phyloP scores from a whole-genome alignment of 2,329 filamentous ascomycete species.

The Penicillium occitanis region DNA sequence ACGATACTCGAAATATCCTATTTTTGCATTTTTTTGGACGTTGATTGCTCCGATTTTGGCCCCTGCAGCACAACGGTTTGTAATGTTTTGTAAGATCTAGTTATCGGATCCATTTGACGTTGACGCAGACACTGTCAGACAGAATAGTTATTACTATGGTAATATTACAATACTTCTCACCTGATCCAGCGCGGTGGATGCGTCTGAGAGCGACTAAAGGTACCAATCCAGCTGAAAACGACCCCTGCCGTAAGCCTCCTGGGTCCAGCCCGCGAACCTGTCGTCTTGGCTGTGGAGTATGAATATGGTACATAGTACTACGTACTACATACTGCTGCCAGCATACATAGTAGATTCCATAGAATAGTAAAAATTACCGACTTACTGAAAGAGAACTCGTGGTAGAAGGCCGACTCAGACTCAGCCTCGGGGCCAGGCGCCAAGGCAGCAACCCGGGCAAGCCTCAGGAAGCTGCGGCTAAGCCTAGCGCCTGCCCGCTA shows the following conservation, averaged over 20 bases:
- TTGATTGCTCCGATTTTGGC: conserved; percentile 7
- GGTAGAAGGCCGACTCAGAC: conserved; percentile 2
- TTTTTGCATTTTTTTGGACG: background rate
- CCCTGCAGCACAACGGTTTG: background rate
- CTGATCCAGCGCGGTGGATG: conserved; percentile 8
- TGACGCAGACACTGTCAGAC: background rate
- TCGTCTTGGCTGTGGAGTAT: conserved; percentile 3
- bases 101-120: background rate
- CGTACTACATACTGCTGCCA: background rate
- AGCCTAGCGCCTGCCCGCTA: conserved; percentile 5
- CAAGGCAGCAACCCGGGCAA: conserved; percentile 1
- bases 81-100: conserved; percentile 20
- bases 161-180: background rate
- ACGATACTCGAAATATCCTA: background rate
- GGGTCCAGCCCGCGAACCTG: conserved; percentile 5
- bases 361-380: background rate
- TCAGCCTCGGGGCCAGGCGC: conserved; percentile 13
- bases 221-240: conserved; percentile 12
- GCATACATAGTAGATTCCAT: background rate
- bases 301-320: no score
- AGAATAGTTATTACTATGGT: background rate
- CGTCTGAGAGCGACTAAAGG: conserved; percentile 1
- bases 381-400: no score
- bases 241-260: conserved; percentile 6
- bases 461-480: conserved; percentile 2